Evolutionary conservation across 2,329 filamentous ascomycete species (phyloP).

Genomic region (Taxawa tesnikishii): DNA sequence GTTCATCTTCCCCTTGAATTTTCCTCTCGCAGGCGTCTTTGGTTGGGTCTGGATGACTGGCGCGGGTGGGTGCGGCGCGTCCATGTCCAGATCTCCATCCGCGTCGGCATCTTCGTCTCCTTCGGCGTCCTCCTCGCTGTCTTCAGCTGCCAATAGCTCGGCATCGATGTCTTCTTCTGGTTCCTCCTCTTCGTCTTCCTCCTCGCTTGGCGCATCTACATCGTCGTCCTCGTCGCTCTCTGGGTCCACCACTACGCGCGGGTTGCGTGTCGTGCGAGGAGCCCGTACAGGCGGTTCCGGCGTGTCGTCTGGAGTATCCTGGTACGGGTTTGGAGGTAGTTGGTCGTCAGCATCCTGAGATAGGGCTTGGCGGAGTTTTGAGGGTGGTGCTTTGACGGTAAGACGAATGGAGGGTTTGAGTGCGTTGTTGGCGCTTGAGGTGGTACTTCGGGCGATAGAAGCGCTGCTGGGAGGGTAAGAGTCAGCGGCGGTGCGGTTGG

Average conservation of each 20-base stretch:
- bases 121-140: constrained; percentile 18
- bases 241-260: constrained; percentile 19
- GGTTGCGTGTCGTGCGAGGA: constrained; percentile 20
- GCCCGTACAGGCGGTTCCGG: constrained; percentile 16
- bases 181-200: constrained; percentile 10
- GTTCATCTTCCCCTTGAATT: constrained; percentile 13
- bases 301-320: constrained; percentile 17
- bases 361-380: constrained; percentile 35
- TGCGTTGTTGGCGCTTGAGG: constrained; percentile 21
- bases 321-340: constrained; percentile 19
- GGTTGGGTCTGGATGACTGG: constrained; percentile 17
- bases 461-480: constrained; percentile 23
- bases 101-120: constrained; percentile 27
- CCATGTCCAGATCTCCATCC: constrained; percentile 21
- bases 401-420: constrained; percentile 33
- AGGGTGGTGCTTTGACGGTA: constrained; percentile 37
- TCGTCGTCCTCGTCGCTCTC: constrained; percentile 17
- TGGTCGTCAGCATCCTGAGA: constrained; percentile 21
- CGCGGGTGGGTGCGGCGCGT: constrained; percentile 20
- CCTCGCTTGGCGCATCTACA: constrained; percentile 1
- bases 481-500: constrained; percentile 14
- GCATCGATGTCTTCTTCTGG: constrained; percentile 10
- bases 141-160: constrained; percentile 14
- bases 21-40: constrained; percentile 9
- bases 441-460: constrained; percentile 15